Conservation (phyloP, 2,329 filamentous ascomycete genomes). For the Fusarium multiceps region DNA sequence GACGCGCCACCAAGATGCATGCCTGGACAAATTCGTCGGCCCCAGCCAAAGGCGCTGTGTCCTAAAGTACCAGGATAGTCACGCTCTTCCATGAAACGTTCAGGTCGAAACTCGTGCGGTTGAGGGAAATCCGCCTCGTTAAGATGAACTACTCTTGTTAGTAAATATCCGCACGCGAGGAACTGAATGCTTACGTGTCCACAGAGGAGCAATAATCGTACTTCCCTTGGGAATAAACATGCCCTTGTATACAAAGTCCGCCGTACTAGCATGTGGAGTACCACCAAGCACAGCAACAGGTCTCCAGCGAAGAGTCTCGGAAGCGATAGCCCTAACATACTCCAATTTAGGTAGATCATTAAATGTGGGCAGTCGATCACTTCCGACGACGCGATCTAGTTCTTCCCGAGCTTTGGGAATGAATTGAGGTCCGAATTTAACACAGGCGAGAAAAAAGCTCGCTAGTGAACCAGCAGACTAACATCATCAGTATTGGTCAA, state of each 20-base stretch:
- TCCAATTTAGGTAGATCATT: constrained; percentile 50
- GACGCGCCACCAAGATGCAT: constrained; percentile 65
- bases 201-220: constrained; percentile 56
- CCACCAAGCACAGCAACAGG: constrained; percentile 56
- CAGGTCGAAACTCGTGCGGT: constrained; percentile 53
- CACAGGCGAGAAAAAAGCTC: constrained; percentile 65
- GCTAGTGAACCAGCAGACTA: constrained; percentile 59
- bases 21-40: constrained; percentile 55
- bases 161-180: too few relatives aligned
- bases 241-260: constrained; percentile 54
- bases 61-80: constrained; percentile 53
- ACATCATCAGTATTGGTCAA: accelerated
- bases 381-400: constrained; percentile 54
- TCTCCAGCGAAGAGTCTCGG: constrained; percentile 56
- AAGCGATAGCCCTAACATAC: constrained; percentile 53
- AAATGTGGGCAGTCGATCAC: constrained; percentile 51
- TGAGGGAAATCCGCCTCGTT: constrained; percentile 57
- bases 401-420: constrained; percentile 57
- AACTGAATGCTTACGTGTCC: constrained; percentile 52
- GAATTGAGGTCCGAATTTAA: constrained; percentile 61
- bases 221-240: constrained; percentile 59
- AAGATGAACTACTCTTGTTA: constrained; percentile 49
- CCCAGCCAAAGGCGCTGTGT: constrained; percentile 57
- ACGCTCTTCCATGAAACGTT: constrained; percentile 50
- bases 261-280: constrained; percentile 60